Evolutionary conservation across 2,329 filamentous ascomycete species (phyloP).

Genomic region (Decorospora gaudefroyi): DNA sequence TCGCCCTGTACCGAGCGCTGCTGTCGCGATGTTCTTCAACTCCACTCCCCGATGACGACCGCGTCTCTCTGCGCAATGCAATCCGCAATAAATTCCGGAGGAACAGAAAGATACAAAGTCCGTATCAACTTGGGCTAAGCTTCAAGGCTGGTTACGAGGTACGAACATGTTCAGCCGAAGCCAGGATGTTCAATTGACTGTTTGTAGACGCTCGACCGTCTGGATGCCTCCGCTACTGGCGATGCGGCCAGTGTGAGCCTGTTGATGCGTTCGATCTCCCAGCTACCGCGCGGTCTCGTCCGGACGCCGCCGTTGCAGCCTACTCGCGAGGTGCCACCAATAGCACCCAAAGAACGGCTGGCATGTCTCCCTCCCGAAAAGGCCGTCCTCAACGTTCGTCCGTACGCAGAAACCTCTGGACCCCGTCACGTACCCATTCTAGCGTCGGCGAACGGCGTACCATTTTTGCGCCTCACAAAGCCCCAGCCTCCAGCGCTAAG

Average conservation of each 20-base stretch:
- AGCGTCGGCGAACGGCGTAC: conserved; percentile 59
- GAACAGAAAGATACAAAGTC: conserved; percentile 63
- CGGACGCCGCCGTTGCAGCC: conserved; percentile 17
- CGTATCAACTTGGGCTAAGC: conserved; percentile 63
- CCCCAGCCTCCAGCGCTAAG: conserved; percentile 65
- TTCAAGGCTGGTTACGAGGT: conserved; percentile 72
- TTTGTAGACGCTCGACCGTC: conserved; percentile 48
- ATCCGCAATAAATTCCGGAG: conserved; percentile 66
- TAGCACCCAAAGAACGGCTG: conserved; percentile 27
- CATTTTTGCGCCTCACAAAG: conserved; percentile 69
- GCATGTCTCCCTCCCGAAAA: conserved; percentile 44
- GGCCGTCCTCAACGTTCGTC: conserved; percentile 57
- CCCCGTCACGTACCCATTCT: conserved; percentile 64
- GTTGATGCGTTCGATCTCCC: conserved; percentile 44
- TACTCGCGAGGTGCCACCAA: conserved; percentile 7
- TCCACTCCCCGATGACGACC: conserved; percentile 57
- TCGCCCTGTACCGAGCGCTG: conserved; percentile 74
- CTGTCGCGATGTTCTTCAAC: conserved; percentile 62
- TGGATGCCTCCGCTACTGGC: conserved; percentile 49
- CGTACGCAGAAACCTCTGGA: conserved; percentile 56
- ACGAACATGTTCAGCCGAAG: background rate
- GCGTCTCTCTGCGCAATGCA: conserved; percentile 60
- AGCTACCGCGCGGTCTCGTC: conserved; percentile 46
- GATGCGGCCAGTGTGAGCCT: conserved; percentile 29
- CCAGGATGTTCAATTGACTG: conserved; percentile 11